Base-by-base conservation (phyloP, 352 stramenopile genomes). In the Elongisporangium senticosum region DNA sequence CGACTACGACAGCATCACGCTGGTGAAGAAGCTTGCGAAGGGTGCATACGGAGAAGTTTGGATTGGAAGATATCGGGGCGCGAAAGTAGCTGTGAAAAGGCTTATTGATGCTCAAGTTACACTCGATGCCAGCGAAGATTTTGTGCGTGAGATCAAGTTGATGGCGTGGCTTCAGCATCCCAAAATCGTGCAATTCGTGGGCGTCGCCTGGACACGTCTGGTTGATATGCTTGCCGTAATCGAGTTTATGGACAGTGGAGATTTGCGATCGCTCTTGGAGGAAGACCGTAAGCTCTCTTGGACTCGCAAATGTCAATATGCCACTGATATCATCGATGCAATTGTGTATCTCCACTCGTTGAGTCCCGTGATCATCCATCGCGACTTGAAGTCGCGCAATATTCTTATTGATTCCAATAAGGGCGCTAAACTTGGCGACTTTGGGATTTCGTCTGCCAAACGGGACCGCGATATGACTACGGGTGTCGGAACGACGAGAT, bases 381-480 rank as follows among this genome's bases (percentile, higher is more conserved):
- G 79, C 28, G 79, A 89, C 59, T 73, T 89, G 56, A 87, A 89
- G 56, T 85, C 73, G n/a, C 77, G 79, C 56, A 89, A 89, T 67
- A 76, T 89, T 51, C 63, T 89, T 17, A 59, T 89, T 11, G 75
- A 87, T 59, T 69, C 68, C 7, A 77, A 74, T 58, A 86, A 85
- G 49, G 73, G 74, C 19, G 79, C 79, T 26, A 89, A 89, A 55
- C 62, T 89, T 15, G 75, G 67, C 51, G 79, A 89, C 64, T 89
- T 89, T 63, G 79, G 79, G 7, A 78, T 87, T 13, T 87, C 79
- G 22, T 68, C 75, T 4, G 67, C 71, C 24, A 85, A 86, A 56
- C 67, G 75, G 24, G 65, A 75, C 55, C 48, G 62, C 19, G 75
- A 88, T 26, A 89, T 89, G 79, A 91, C 77, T 17, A 69, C 69